A percentile compares a stretch with the other conserved stretches of the same genome.
Conservation (phyloP, 805 yeast genomes). For the Yarrowia osloensis region DNA sequence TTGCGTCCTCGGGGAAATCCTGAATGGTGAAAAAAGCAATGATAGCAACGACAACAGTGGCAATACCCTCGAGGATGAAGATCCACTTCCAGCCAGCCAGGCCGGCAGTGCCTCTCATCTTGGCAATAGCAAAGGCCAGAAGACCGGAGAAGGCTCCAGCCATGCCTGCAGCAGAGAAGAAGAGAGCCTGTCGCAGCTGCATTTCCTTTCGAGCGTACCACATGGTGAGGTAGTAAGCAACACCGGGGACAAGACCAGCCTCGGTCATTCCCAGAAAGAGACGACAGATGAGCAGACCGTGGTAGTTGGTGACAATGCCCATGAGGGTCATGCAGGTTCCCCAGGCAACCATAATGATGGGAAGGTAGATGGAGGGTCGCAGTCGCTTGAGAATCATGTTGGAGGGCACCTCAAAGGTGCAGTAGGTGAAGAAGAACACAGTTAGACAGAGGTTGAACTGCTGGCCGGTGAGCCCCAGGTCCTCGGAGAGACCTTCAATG, state of each 20-base stretch:
- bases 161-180: constrained; percentile 40
- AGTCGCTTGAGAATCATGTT: constrained; percentile 39
- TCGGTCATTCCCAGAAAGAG: constrained; percentile 48
- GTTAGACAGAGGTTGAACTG: constrained; percentile 47
- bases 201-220: constrained; percentile 47
- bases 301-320: constrained; percentile 42
- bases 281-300: constrained; percentile 44
- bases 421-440: constrained; percentile 43
- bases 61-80: constrained; percentile 53
- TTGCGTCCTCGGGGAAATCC: constrained; percentile 58
- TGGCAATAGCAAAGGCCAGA: constrained; percentile 47
- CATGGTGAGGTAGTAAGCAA: constrained; percentile 40
- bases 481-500: constrained; percentile 52
- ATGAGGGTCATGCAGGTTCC: constrained; percentile 44
- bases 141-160: constrained; percentile 59
- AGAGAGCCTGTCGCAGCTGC: constrained; percentile 46
- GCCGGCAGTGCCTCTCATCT: constrained; percentile 45
- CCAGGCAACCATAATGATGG: constrained; percentile 42
- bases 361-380: constrained; percentile 45
- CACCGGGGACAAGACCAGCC: constrained; percentile 51
- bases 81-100: constrained; percentile 55
- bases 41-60: constrained; percentile 42
- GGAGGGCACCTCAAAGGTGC: constrained; percentile 38
- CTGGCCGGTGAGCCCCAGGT: constrained; percentile 41
- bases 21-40: constrained; percentile 45